These are phyloP conservation scores for Croton setiger DNA, from an alignment of 441 rosid species.

Conservation along the genomic window DNA sequence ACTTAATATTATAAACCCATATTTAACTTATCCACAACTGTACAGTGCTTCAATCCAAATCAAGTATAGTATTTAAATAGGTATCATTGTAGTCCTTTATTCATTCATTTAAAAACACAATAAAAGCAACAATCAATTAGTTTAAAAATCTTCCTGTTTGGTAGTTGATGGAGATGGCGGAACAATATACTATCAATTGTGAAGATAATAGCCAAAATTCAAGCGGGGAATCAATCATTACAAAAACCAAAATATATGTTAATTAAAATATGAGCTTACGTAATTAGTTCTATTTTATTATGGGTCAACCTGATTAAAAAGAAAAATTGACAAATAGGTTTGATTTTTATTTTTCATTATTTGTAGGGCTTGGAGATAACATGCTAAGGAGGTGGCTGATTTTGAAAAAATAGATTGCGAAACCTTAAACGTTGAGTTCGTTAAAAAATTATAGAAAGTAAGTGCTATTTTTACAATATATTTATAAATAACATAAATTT, in stretches of 20 bases:
- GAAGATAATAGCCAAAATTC: conserved; percentile 29
- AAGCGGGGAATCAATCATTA: conserved; percentile 11
- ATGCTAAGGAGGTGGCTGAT: too few relatives aligned
- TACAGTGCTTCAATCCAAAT: neutral
- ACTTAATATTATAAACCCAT: neutral
- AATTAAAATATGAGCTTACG: neutral
- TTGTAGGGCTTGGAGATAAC: neutral
- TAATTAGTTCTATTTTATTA: neutral
- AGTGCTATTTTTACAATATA: too few relatives aligned
- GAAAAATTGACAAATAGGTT: neutral
- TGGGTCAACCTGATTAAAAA: neutral
- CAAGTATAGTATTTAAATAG: conserved; percentile 3
- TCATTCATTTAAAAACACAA: conserved; percentile 6
- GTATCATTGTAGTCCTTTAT: conserved; percentile 10
- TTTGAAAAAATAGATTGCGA: too few relatives aligned
- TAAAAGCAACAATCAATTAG: conserved; percentile 12
- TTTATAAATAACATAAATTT: too few relatives aligned
- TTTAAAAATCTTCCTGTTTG: conserved; percentile 24
- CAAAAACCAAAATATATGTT: conserved; percentile 1
- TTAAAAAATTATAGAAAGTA: too few relatives aligned
- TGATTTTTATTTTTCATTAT: too few relatives aligned
- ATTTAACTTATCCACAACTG: neutral
- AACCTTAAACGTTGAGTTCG: too few relatives aligned
- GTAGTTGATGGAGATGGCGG: conserved; percentile 20
- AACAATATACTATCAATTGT: conserved; percentile 19